Base-by-base conservation (phyloP, 306 rosid species). In the Lathyrus sativus region DNA sequence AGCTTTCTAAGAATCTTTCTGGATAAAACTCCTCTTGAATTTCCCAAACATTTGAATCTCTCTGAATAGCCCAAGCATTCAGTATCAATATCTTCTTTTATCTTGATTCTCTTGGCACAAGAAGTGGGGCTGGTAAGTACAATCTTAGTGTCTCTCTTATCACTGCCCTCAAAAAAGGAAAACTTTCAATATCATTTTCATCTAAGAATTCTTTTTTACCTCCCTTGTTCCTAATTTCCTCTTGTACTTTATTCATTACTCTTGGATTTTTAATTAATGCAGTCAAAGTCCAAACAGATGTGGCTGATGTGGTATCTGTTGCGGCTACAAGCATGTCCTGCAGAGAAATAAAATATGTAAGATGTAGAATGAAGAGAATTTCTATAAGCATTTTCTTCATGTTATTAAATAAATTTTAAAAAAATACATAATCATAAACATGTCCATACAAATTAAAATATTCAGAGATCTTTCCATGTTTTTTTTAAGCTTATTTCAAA, bases 111-210 rank as follows among this genome's bases (percentile, higher is more conserved):
- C 74, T 65, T 38, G 51, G 71, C 9, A 72, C 43, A 9, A 78
- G 55, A 0, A 77, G 6, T 56, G 73, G 67, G 0, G 2, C 57
- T 8, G 73, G 62, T 11, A 9, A 12, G 8, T 64, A 3, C 10
- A 77, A 11, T 46, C 81, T 77, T 3, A 76, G 0, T 8, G 67
- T 51, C 55, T 73, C 75, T 51, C 70, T 76, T 22, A 76, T 41
- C 37, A 76, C 26, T 3, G 66, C 53, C 13, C 53, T 72, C 0
- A 78, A 33, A 61, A 65, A 78, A 1, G 44, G 2, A 53, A 43
- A 66, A 2, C 61, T 66, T 24, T 67, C 22, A 24, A 73, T 26
- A 12, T 72, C 71, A 38, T 62, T 53, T 61, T 68, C 82, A 22
- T 44, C 55, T 10, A 64, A 15, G 17, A 54, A 53, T 8, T n/a